Conservation (phyloP, 345 rosid genomes). For the Hypericum androsaemum region DNA sequence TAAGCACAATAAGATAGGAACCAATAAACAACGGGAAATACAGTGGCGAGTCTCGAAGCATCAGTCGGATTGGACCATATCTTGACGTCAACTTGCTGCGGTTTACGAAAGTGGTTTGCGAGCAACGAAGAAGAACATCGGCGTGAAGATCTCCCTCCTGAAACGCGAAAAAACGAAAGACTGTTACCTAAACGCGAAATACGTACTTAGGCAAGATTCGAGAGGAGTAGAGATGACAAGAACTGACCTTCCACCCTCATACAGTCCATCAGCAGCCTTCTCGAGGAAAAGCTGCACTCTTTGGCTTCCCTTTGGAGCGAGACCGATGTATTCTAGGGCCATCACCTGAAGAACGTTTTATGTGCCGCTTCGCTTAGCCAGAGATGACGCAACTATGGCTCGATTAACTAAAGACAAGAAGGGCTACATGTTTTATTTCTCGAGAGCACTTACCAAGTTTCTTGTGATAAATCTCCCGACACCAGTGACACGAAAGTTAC, state of each 20-base stretch:
- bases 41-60: too few relatives aligned
- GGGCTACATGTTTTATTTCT: too few relatives aligned
- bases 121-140: slow-evolving; percentile 90
- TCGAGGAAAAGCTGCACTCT: slow-evolving; percentile 84
- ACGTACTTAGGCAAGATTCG: not conserved
- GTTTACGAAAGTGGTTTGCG: slow-evolving; percentile 45
- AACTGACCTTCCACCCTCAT: slow-evolving; percentile 84
- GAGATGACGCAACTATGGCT: too few relatives aligned
- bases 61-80: too few relatives aligned
- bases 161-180: not conserved
- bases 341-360: slow-evolving; percentile 41
- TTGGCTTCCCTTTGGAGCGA: slow-evolving; percentile 97
- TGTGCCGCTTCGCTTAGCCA: too few relatives aligned
- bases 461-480: slow-evolving; percentile 63
- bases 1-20: too few relatives aligned
- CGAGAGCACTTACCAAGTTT: slow-evolving; percentile 64
- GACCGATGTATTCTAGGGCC: slow-evolving; percentile 62
- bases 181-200: not conserved
- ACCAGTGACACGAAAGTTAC: slow-evolving; percentile 75
- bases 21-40: too few relatives aligned
- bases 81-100: too few relatives aligned
- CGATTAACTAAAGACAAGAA: not conserved
- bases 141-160: slow-evolving; percentile 97
- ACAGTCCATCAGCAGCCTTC: slow-evolving; percentile 91
- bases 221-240: not conserved